A percentile compares a stretch with the other conserved stretches of the same genome.
Evolutionary conservation across 164 flowering plant genomes (phyloP).

Genomic region (Litsea cubeba): DNA sequence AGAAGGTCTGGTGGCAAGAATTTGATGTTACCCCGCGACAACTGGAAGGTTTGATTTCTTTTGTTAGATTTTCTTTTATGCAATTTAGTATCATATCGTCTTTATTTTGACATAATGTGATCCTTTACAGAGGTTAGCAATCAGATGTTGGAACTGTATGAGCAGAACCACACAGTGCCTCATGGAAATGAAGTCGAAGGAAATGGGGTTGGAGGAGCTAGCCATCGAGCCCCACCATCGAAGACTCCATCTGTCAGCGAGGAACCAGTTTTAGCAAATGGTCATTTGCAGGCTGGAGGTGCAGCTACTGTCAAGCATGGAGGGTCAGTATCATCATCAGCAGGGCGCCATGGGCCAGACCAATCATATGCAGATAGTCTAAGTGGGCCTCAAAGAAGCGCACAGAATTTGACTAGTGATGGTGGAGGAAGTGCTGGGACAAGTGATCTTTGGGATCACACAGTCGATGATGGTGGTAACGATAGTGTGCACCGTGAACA

Average conservation of each 20-base stretch:
- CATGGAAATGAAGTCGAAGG: constrained; percentile 80
- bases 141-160: constrained; percentile 95
- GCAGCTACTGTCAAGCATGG: constrained; percentile 19
- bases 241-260: constrained; percentile 45
- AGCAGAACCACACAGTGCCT: constrained; percentile 53
- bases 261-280: constrained; percentile 27
- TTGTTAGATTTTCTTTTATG: constrained; percentile 1
- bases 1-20: constrained; percentile 92
- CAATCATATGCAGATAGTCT: constrained; percentile 35
- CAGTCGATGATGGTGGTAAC: constrained; percentile 16
- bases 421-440: constrained; percentile 40
- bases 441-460: constrained; percentile 31
- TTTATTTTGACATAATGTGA: neutral
- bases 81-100: neutral
- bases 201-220: constrained; percentile 38
- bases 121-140: constrained; percentile 87
- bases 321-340: constrained; percentile 22
- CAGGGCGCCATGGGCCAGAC: constrained; percentile 24
- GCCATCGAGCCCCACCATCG: constrained; percentile 28
- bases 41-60: constrained; percentile 65
- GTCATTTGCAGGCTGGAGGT: constrained; percentile 23
- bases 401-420: constrained; percentile 42
- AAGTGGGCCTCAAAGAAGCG: constrained; percentile 25
- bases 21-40: constrained; percentile 89
- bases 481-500: constrained; percentile 23